These are phyloP conservation scores for Trichoderma asperellum DNA, from an alignment of 2,329 filamentous ascomycete genomes.

Conservation along the genomic window DNA sequence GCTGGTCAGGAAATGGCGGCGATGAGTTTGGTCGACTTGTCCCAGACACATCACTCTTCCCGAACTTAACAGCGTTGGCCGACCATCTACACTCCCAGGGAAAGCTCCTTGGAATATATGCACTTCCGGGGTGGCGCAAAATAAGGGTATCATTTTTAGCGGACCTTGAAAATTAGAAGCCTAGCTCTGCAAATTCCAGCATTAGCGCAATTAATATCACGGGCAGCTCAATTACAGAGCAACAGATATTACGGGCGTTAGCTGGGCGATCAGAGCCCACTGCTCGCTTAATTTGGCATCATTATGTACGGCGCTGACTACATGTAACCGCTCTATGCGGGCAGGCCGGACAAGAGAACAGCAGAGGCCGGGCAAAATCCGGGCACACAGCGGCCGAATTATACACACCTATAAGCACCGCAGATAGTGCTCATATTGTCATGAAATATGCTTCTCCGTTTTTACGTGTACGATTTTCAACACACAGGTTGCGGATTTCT, in stretches of 20 bases:
- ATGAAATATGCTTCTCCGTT: background rate
- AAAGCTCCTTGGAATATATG: constrained; percentile 12
- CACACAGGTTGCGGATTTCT: background rate
- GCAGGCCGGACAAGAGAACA: background rate
- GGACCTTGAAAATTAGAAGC: no score
- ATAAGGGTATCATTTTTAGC: no score
- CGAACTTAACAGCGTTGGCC: constrained; percentile 15
- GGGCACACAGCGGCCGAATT: background rate
- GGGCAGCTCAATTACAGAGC: background rate
- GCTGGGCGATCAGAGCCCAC: background rate
- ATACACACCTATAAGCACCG: background rate
- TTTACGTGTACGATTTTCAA: background rate
- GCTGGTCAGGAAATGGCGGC: constrained; percentile 14
- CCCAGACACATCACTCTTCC: constrained; percentile 9
- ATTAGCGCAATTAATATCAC: background rate
- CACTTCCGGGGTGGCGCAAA: background rate
- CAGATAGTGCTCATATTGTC: background rate
- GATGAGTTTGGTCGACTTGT: constrained; percentile 13
- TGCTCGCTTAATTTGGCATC: background rate
- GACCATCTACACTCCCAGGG: constrained; percentile 12
- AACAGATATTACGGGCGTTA: background rate
- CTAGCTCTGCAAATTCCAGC: no score
- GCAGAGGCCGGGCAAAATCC: background rate
- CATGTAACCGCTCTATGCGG: background rate
- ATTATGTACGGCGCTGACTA: background rate